phyloP scores from a whole-genome alignment of 805 yeast genomes.

The Yueomyces sp. region DNA sequence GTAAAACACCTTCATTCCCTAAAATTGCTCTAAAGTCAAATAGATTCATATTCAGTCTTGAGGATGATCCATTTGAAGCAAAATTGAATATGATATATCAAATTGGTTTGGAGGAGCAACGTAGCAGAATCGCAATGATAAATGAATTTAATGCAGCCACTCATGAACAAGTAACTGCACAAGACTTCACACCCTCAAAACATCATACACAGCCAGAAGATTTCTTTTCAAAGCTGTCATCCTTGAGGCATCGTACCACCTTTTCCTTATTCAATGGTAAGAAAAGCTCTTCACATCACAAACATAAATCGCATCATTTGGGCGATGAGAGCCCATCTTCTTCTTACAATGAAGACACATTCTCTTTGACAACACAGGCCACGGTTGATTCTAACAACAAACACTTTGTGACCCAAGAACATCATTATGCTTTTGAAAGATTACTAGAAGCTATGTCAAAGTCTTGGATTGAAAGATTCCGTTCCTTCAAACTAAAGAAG shows the following conservation, averaged over 20 bases:
- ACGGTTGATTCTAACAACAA: not conserved
- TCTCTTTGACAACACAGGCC: not conserved
- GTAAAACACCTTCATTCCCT: slow-evolving; percentile 38
- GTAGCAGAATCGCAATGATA: slow-evolving; percentile 39
- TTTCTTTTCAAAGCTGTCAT: not conserved
- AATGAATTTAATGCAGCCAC: slow-evolving; percentile 25
- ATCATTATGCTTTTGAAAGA: slow-evolving; percentile 11
- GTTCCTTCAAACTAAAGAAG: slow-evolving; percentile 30
- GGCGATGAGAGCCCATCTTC: not conserved
- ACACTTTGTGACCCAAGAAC: slow-evolving; percentile 3
- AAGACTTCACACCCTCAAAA: not conserved
- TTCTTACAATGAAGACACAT: not conserved
- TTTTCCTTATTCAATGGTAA: not conserved
- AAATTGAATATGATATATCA: slow-evolving; percentile 53
- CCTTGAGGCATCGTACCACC: not conserved
- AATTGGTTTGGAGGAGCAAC: slow-evolving; percentile 53
- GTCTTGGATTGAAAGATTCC: slow-evolving; percentile 63
- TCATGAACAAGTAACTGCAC: not conserved
- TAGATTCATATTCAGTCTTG: slow-evolving; percentile 50
- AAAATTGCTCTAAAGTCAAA: slow-evolving; percentile 40
- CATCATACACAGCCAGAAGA: not conserved
- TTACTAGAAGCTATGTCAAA: slow-evolving; percentile 37
- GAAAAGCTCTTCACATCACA: not conserved
- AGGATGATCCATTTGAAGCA: slow-evolving; percentile 83
- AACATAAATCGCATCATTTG: not conserved